Evolutionary conservation across 2,329 filamentous ascomycete genomes (phyloP).

Genomic region (Dactylellina sp.): DNA sequence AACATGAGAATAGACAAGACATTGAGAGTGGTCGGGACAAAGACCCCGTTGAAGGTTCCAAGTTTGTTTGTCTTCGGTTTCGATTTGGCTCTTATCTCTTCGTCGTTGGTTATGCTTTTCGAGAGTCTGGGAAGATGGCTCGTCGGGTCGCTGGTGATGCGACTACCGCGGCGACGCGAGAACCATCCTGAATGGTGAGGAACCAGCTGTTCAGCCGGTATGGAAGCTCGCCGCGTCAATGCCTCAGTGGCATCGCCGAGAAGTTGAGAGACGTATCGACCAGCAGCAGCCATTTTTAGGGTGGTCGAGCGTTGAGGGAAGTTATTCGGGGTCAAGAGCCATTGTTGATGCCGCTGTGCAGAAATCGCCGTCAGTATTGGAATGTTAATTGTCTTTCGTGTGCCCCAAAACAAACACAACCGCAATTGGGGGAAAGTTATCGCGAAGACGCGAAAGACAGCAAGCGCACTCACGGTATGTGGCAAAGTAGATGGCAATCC

Average conservation of each 20-base stretch:
- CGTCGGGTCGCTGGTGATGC: slow-evolving; percentile 29
- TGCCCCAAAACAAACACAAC: slow-evolving; percentile 24
- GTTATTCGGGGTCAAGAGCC: slow-evolving; percentile 24
- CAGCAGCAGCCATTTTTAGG: slow-evolving; percentile 47
- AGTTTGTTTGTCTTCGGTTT: slow-evolving; percentile 70
- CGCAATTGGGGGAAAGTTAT: not conserved
- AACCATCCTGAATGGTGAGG: slow-evolving; percentile 48
- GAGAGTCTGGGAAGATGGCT: slow-evolving; percentile 53
- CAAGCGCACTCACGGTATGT: not conserved
- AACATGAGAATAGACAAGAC: slow-evolving; percentile 94
- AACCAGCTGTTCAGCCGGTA: slow-evolving; percentile 53
- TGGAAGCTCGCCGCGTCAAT: slow-evolving; percentile 53
- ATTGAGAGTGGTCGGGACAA: slow-evolving; percentile 88
- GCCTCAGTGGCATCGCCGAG: slow-evolving; percentile 58
- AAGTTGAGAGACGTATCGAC: slow-evolving; percentile 58
- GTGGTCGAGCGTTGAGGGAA: not conserved
- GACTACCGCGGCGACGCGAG: slow-evolving; percentile 25
- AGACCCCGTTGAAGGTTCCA: slow-evolving; percentile 79
- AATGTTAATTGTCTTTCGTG: slow-evolving; percentile 12
- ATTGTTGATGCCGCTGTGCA: slow-evolving; percentile 17
- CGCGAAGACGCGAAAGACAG: not conserved
- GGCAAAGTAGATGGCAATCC: not conserved
- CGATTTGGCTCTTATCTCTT: slow-evolving; percentile 47
- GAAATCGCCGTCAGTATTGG: slow-evolving; percentile 20
- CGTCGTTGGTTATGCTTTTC: slow-evolving; percentile 57